These are phyloP conservation scores for Chionographis japonica DNA, from an alignment of 106 monocot genomes.

Conservation along the genomic window DNA sequence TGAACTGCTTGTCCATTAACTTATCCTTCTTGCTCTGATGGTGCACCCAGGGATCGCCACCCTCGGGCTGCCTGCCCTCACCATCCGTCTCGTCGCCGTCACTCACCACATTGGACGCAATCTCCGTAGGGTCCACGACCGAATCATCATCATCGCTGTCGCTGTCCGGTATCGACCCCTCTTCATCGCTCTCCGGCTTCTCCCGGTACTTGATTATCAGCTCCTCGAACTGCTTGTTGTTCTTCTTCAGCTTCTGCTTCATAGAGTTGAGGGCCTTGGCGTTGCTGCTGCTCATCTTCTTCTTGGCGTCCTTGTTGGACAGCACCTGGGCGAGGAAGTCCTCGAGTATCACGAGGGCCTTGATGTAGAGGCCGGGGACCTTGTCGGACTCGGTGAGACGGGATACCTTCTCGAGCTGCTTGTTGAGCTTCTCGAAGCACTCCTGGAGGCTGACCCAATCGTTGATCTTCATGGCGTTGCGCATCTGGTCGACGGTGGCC, in stretches of 20 bases:
- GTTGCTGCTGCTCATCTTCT: slow-evolving; percentile 96
- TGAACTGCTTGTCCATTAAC: slow-evolving; percentile 71
- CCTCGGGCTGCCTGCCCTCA: slow-evolving; percentile 11
- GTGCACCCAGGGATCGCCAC: slow-evolving; percentile 35
- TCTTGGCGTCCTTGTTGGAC: slow-evolving; percentile 92
- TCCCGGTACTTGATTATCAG: slow-evolving; percentile 53
- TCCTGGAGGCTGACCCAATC: slow-evolving; percentile 91
- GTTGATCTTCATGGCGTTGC: slow-evolving; percentile 89
- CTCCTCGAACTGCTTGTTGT: slow-evolving; percentile 88
- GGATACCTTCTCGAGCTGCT: slow-evolving; percentile 86
- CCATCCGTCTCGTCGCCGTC: slow-evolving; percentile 36
- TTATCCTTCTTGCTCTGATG: slow-evolving; percentile 58
- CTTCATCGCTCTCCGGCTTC: slow-evolving; percentile 56
- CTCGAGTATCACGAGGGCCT: slow-evolving; percentile 86
- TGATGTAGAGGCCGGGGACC: slow-evolving; percentile 62
- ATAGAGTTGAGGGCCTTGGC: slow-evolving; percentile 90
- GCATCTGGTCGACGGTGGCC: slow-evolving; percentile 77
- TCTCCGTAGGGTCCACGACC: slow-evolving; percentile 29
- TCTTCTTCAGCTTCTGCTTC: slow-evolving; percentile 98
- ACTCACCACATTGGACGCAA: slow-evolving; percentile 27
- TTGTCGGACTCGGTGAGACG: slow-evolving; percentile 64
- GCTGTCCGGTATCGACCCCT: slow-evolving; percentile 9
- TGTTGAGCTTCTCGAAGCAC: slow-evolving; percentile 91
- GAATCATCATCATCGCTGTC: slow-evolving; percentile 35
- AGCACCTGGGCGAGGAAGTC: slow-evolving; percentile 70